Base-by-base conservation (phyloP, 495 filamentous ascomycete genomes). In the Articulospora tetracladia region DNA sequence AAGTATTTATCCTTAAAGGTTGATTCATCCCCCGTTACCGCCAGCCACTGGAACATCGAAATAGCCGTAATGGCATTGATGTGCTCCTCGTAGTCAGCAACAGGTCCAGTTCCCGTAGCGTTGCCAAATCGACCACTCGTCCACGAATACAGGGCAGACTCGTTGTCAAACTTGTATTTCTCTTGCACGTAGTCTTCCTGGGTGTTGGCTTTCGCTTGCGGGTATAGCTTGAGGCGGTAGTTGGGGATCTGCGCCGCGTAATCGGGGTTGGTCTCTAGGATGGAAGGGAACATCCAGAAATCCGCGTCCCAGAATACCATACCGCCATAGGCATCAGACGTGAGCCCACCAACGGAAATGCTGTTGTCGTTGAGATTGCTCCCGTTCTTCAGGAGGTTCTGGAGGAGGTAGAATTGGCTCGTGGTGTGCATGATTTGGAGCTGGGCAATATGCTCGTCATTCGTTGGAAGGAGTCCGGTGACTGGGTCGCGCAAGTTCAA, bases 21-120 rank as follows among this genome's bases (percentile, higher is more conserved):
- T 1, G 56, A 55, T 17, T 67, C 67, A 62, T 83, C 75, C 6
- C 77, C 76, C 3, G 76, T 77, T 4, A 70, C 74, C 17, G 65
- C 53, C 32, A 69, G 76, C 49, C 79, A 70, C 53, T 82, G 75
- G 67, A 70, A 70, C n/a, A 80, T 64, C 20, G 74, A 64, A 8
- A 88, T 70, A 0, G 84, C 86, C 67, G 92, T 88, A 61, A 90
- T 89, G 2, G 85, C 84, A 66, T 91, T 91, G 56, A 85, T 53
- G 64, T 85, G 81, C 55, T 84, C 83, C 65, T 84, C 77, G 62
- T 84, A 84, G 61, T 83, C 77, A 24, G 75, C 73, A 65, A 77
- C 82, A 6, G 79, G 81, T 1, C 81, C 81, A 6, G 78, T 81
- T 7, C 67, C 77, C 1, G 81, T 84, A 54, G 80, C 83, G 61